Conservation (phyloP, 257 asterid species). For the Sherardia arvensis region DNA sequence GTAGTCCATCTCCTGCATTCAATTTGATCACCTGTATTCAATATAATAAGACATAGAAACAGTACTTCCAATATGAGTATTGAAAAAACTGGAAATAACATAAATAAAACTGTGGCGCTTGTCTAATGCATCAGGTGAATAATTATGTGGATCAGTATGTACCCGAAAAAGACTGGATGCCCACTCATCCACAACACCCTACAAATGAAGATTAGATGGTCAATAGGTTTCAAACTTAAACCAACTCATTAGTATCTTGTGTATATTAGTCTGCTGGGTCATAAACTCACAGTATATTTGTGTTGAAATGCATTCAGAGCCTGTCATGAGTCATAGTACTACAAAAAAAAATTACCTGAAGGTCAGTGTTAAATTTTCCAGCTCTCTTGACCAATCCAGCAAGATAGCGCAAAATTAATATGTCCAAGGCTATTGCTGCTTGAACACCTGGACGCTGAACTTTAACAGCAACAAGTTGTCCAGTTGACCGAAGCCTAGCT, state of each 20-base stretch:
- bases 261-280: not conserved
- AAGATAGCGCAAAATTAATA: conserved; percentile 72
- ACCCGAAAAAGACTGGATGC: conserved; percentile 99
- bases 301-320: not conserved
- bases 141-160: conserved; percentile 20
- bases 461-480: conserved; percentile 82
- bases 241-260: not conserved
- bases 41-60: conserved; percentile 57
- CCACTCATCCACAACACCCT: conserved; percentile 96
- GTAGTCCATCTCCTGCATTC: conserved; percentile 99
- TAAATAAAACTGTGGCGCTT: not conserved
- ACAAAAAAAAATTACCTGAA: conserved; percentile 50
- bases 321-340: not conserved
- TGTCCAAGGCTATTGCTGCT: conserved; percentile 93
- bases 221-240: not conserved
- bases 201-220: conserved; percentile 24
- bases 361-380: conserved; percentile 79
- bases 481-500: conserved; percentile 80
- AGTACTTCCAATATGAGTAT: not conserved
- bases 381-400: conserved; percentile 69
- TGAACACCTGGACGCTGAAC: conserved; percentile 98
- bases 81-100: not conserved
- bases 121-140: conserved; percentile 14
- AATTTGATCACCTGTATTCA: conserved; percentile 98
- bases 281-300: not conserved